phyloP scores from a whole-genome alignment of 2,329 filamentous ascomycete genomes.

The Periconia sp. region DNA sequence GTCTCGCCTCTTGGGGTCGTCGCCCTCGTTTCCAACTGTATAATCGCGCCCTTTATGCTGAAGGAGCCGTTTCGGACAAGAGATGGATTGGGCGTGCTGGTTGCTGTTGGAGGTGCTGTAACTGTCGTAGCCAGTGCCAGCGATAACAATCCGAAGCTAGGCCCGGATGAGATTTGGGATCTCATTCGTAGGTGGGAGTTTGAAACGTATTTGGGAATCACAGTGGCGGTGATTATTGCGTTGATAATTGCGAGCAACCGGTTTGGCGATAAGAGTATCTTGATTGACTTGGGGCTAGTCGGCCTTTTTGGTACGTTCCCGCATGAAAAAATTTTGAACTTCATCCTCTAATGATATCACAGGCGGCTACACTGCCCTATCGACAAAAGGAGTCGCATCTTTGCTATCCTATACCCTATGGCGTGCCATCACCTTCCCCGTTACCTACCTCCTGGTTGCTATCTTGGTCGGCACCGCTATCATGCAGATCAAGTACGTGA shows the following conservation, averaged over 20 bases:
- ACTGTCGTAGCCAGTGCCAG: conserved; percentile 92
- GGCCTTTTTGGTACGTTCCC: conserved; percentile 79
- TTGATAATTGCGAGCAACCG: conserved; percentile 83
- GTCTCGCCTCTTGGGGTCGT: conserved; percentile 97
- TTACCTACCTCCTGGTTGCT: conserved; percentile 84
- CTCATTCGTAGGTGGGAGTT: conserved; percentile 90
- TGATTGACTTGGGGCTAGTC: conserved; percentile 92
- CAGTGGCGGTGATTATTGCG: conserved; percentile 71
- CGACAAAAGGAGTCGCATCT: conserved; percentile 95
- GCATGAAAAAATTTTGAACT: not conserved
- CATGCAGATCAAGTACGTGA: conserved; percentile 97
- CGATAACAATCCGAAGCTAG: conserved; percentile 86
- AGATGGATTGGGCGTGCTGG: conserved; percentile 86
- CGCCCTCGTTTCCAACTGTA: conserved; percentile 92
- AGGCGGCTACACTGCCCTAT: conserved; percentile 93
- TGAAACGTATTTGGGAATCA: conserved; percentile 85
- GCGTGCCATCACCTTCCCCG: conserved; percentile 86
- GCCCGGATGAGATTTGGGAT: conserved; percentile 86
- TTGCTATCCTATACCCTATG: conserved; percentile 91
- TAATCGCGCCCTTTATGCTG: conserved; percentile 93
- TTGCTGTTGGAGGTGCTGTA: conserved; percentile 86
- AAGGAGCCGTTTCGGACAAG: conserved; percentile 86
- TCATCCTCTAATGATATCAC: too few relatives aligned
- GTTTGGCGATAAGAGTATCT: conserved; percentile 84
- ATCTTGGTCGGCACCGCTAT: conserved; percentile 84